Conservation (phyloP, 139 green algal species). For the Coccomyxa sp. region DNA sequence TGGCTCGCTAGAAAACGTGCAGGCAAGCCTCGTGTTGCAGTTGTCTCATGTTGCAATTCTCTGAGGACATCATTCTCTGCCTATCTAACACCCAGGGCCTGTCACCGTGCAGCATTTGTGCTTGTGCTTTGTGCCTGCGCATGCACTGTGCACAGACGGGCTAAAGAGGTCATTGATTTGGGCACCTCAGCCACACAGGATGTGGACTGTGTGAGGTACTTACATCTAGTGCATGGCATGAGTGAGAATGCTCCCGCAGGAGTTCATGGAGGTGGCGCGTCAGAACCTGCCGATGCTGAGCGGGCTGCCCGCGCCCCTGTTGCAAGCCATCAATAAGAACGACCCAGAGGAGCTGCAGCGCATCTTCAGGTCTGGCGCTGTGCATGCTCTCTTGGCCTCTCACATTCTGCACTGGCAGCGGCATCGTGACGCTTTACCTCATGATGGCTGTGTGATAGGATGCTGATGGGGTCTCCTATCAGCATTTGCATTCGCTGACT, state of each 20-base stretch:
- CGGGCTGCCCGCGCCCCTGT: neutral
- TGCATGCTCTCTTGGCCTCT: neutral
- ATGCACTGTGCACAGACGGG: no score
- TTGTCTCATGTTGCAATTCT: no score
- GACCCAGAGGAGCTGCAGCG: constrained; percentile 20
- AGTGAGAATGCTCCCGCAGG: constrained; percentile 5
- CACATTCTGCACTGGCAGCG: neutral
- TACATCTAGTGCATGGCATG: neutral
- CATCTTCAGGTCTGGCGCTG: neutral
- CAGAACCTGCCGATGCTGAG: neutral
- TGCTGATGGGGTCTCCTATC: no score
- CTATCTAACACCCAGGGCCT: neutral
- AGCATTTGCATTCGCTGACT: neutral
- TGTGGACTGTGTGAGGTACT: neutral
- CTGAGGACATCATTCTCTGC: neutral
- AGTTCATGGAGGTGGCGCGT: neutral
- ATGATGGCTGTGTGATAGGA: no score
- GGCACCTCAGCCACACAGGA: neutral
- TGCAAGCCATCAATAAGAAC: neutral
- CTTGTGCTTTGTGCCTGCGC: no score
- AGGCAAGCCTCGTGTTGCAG: neutral
- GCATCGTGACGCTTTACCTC: neutral
- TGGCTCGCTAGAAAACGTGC: neutral
- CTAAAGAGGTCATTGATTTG: neutral
- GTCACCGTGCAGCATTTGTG: neutral